These are phyloP conservation scores for Extremus antarcticus DNA, from an alignment of 495 filamentous ascomycete genomes.

Conservation along the genomic window DNA sequence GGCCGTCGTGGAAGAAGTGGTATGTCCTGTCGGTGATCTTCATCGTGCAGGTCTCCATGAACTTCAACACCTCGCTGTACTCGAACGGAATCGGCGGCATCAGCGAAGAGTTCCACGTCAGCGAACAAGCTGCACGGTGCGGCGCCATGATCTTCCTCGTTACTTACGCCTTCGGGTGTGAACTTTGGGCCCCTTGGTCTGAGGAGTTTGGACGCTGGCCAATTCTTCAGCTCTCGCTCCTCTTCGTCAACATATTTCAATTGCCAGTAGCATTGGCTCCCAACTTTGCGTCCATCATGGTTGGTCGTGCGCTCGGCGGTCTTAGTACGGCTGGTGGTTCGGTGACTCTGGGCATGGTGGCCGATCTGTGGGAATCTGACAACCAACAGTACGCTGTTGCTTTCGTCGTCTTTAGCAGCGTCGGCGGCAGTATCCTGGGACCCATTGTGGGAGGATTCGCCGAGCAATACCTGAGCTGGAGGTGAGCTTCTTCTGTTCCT, in stretches of 20 bases:
- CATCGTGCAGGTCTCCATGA: constrained; percentile 71
- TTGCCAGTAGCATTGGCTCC: constrained; percentile 60
- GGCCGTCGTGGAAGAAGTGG: constrained; percentile 63
- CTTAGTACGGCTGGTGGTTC: constrained; percentile 66
- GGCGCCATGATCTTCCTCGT: constrained; percentile 64
- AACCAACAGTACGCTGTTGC: constrained; percentile 65
- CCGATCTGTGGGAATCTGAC: constrained; percentile 66
- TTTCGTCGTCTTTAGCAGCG: constrained; percentile 64
- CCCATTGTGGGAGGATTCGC: constrained; percentile 73
- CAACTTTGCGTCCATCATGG: constrained; percentile 57
- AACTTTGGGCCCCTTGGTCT: constrained; percentile 73
- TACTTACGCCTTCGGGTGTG: constrained; percentile 67
- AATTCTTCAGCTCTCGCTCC: constrained; percentile 57
- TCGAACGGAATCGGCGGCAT: constrained; percentile 53
- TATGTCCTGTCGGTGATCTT: constrained; percentile 63
- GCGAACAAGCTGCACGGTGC: constrained; percentile 50
- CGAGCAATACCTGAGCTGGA: constrained; percentile 54
- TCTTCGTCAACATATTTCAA: constrained; percentile 66
- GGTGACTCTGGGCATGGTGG: constrained; percentile 73
- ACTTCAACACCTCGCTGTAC: constrained; percentile 71
- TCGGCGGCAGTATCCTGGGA: constrained; percentile 64
- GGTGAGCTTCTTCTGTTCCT: constrained; percentile 7
- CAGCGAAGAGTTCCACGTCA: constrained; percentile 50
- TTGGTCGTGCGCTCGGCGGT: constrained; percentile 56
- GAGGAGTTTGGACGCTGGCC: constrained; percentile 70